A percentile compares a stretch with the other conserved stretches of the same genome.
phyloP scores from a whole-genome alignment of 192 early-diverging fungal genomes.

The Backusella circina region DNA sequence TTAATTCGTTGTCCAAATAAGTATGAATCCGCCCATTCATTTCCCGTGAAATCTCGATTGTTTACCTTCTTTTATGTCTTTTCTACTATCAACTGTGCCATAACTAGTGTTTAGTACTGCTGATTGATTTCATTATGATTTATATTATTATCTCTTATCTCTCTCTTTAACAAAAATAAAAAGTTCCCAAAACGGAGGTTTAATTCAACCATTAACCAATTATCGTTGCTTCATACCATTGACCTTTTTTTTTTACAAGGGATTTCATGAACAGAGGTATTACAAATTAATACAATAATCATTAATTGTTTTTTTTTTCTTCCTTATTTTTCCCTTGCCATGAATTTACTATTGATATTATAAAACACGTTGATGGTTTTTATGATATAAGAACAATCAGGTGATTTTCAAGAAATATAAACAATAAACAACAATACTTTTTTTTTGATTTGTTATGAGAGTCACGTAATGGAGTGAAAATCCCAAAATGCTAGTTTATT shows the following conservation, averaged over 20 bases:
- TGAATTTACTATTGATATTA: background rate
- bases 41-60: background rate
- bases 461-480: too few relatives aligned
- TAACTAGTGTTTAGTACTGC: background rate
- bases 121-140: background rate
- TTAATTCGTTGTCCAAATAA: background rate
- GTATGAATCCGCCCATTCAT: background rate
- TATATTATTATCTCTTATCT: background rate
- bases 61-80: background rate
- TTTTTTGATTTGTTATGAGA: background rate
- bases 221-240: background rate
- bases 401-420: background rate
- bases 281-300: background rate
- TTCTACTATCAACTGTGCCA: background rate
- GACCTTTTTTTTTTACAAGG: background rate
- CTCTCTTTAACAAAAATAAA: background rate
- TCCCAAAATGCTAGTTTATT: too few relatives aligned
- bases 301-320: background rate
- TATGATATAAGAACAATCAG: background rate
- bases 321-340: background rate
- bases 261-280: background rate
- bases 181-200: background rate
- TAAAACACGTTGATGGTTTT: background rate
- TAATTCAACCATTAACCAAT: background rate
- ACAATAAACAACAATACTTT: background rate